These are phyloP conservation scores for Hondaea fermentalgiana DNA, from an alignment of 108 stramenopile species.

Conservation along the genomic window DNA sequence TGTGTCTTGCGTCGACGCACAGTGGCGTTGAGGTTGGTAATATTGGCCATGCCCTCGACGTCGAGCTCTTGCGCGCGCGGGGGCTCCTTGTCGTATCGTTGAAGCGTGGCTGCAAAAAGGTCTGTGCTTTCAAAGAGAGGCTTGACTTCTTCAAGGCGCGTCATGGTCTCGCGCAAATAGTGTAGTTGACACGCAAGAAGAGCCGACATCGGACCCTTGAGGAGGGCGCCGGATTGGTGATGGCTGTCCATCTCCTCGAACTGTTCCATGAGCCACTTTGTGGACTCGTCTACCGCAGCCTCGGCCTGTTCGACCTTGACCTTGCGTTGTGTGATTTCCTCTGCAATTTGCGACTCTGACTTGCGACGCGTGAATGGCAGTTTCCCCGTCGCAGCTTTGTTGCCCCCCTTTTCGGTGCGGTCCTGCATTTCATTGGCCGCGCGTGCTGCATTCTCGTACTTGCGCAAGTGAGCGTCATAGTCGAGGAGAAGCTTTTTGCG, in stretches of 20 bases:
- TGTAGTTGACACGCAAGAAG: slow-evolving; percentile 2
- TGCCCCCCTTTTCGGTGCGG: background rate
- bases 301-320: background rate
- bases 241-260: background rate
- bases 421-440: background rate
- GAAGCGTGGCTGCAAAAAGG: background rate
- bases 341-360: background rate
- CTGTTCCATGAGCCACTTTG: slow-evolving; percentile 10
- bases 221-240: background rate
- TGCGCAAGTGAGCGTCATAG: slow-evolving; percentile 7
- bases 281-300: background rate
- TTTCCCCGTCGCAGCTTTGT: background rate
- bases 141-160: background rate
- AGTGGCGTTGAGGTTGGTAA: background rate
- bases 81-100: slow-evolving; percentile 15
- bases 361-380: background rate
- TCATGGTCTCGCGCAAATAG: background rate
- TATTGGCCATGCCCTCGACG: slow-evolving; percentile 3
- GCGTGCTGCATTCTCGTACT: background rate
- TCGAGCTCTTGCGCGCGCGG: background rate
- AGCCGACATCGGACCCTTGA: slow-evolving; percentile 1
- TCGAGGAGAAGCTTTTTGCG: background rate
- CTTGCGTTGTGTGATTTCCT: background rate
- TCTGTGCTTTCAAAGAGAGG: background rate
- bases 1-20: background rate